Evolutionary conservation across 2,329 filamentous ascomycete genomes (phyloP).

Genomic region (Tolypocladium pustulatum): DNA sequence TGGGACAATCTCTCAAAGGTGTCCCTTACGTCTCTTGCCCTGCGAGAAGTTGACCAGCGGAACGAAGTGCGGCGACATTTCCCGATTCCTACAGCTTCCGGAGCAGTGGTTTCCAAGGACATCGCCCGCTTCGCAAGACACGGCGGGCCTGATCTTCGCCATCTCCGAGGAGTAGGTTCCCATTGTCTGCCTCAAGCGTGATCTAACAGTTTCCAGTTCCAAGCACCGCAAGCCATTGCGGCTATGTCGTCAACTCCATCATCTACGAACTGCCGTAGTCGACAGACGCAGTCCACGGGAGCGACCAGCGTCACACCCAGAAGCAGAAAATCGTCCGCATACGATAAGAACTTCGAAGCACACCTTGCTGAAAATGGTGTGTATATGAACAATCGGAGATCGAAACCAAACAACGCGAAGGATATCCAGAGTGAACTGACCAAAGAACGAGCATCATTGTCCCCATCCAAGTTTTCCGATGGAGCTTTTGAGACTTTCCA

Average conservation of each 20-base stretch:
- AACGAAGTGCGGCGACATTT: background rate
- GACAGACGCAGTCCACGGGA: background rate
- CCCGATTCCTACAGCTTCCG: background rate
- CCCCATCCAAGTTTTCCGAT: conserved; percentile 21
- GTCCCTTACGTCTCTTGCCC: background rate
- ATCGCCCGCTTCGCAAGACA: background rate
- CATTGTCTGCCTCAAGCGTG: background rate
- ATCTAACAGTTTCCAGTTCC: background rate
- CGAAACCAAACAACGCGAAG: background rate
- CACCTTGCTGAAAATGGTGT: background rate
- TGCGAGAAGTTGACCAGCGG: background rate
- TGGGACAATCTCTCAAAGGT: background rate
- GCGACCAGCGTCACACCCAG: background rate
- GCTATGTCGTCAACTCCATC: background rate
- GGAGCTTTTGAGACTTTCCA: conserved; percentile 17
- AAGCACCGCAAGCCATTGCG: background rate
- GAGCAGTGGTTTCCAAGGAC: background rate
- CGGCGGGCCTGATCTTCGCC: background rate
- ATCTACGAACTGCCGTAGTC: background rate
- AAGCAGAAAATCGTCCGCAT: background rate
- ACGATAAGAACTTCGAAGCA: background rate
- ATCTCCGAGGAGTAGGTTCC: conserved; percentile 3
- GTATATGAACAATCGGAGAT: background rate
- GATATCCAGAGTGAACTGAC: background rate
- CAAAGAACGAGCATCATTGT: conserved; percentile 16